Evolutionary conservation across 2,329 filamentous ascomycete genomes (phyloP).

Genomic region (Emmonsiellopsis sp.): DNA sequence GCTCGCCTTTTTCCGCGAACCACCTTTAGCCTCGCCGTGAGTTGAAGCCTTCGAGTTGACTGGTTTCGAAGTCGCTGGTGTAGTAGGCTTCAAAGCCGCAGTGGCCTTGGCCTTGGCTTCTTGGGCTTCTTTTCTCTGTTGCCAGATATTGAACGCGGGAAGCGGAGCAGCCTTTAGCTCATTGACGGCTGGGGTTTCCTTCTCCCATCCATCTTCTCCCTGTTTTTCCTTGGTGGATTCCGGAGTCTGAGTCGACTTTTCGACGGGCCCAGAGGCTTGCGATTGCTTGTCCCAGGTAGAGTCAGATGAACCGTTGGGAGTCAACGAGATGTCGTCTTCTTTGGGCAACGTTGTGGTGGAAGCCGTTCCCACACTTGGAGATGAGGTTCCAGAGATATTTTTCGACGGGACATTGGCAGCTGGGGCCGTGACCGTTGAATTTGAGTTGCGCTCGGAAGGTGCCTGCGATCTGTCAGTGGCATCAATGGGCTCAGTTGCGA

Average conservation of each 20-base stretch:
- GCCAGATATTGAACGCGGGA: conserved; percentile 82
- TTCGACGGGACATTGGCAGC: conserved; percentile 17
- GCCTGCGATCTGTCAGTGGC: conserved; percentile 29
- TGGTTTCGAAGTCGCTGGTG: conserved; percentile 10
- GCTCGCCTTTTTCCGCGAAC: conserved; percentile 31
- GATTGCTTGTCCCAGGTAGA: conserved; percentile 58
- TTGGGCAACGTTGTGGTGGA: conserved; percentile 46
- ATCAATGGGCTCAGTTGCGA: conserved; percentile 37
- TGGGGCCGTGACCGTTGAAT: conserved; percentile 19
- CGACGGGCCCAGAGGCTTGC: conserved; percentile 54
- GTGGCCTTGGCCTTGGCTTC: conserved; percentile 40
- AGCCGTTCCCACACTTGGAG: conserved; percentile 46
- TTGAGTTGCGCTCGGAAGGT: conserved; percentile 24
- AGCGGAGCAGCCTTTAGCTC: conserved; percentile 71
- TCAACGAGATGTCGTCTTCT: conserved; percentile 52
- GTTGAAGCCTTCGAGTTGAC: conserved; percentile 12
- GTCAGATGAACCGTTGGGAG: conserved; percentile 49
- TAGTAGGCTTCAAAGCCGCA: conserved; percentile 18
- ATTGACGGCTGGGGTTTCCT: conserved; percentile 46
- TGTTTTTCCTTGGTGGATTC: conserved; percentile 44
- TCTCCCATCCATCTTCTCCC: conserved; percentile 48
- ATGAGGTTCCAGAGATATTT: conserved; percentile 35
- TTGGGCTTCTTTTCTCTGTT: conserved; percentile 61
- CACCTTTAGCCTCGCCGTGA: conserved; percentile 27
- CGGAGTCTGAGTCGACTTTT: conserved; percentile 36